phyloP scores from a whole-genome alignment of 2,329 filamentous ascomycete species.

The Coccinonectria pachysandricola region DNA sequence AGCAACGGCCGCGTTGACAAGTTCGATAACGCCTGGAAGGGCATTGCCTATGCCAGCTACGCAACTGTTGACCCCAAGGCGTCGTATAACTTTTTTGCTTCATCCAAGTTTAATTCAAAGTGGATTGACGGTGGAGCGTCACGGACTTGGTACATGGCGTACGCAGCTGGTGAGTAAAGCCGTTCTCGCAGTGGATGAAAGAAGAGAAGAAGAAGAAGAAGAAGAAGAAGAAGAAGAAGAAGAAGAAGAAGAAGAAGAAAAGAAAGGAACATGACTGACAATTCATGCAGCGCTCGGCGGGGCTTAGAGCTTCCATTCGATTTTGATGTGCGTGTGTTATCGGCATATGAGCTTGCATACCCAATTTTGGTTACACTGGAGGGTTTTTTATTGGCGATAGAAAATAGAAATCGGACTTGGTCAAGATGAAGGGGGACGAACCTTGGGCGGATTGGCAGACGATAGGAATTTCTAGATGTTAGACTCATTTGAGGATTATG shows the following conservation, averaged over 20 bases:
- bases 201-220: conserved; percentile 1
- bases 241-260: too few relatives aligned
- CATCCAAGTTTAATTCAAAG: conserved; percentile 50
- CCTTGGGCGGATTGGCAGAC: too few relatives aligned
- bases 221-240: conserved; percentile 13
- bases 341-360: too few relatives aligned
- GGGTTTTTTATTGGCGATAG: too few relatives aligned
- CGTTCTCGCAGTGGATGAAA: conserved; percentile 1
- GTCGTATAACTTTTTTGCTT: conserved; percentile 67
- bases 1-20: conserved; percentile 51
- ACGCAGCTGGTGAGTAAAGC: conserved; percentile 56
- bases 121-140: conserved; percentile 78
- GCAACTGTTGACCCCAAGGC: conserved; percentile 62
- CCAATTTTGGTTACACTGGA: too few relatives aligned
- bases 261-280: too few relatives aligned
- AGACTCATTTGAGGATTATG: too few relatives aligned
- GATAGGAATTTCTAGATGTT: too few relatives aligned
- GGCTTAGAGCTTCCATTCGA: conserved; percentile 3
- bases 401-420: too few relatives aligned
- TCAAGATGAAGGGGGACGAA: too few relatives aligned
- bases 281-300: conserved; percentile 12
- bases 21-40: conserved; percentile 71
- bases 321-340: too few relatives aligned
- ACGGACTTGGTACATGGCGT: conserved; percentile 76
- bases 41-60: conserved; percentile 73